phyloP scores from a whole-genome alignment of 805 yeast species.

The Teunomyces tritomae region DNA sequence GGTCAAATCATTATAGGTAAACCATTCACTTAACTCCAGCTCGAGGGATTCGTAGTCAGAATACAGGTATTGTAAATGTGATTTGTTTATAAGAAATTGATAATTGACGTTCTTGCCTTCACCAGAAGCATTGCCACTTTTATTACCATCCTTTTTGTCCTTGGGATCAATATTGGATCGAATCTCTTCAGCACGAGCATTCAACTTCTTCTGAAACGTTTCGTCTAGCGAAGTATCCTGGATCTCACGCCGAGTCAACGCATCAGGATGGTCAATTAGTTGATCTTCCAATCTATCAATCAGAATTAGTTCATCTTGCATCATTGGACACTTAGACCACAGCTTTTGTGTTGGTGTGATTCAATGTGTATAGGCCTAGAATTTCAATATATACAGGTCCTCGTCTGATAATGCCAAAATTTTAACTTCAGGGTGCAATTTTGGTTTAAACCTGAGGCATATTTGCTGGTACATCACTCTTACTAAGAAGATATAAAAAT shows the following conservation, averaged over 20 bases:
- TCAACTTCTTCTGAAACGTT: constrained; percentile 41
- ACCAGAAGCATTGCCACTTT: not conserved
- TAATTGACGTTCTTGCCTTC: not conserved
- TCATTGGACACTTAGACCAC: not conserved
- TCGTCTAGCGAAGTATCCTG: constrained; percentile 34
- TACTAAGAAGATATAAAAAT: no score
- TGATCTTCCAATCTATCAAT: constrained; percentile 48
- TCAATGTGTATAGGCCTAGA: not conserved
- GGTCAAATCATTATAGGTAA: constrained; percentile 29
- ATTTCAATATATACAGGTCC: not conserved
- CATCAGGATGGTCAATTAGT: constrained; percentile 43
- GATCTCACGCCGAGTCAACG: constrained; percentile 27
- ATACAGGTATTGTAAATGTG: constrained; percentile 29
- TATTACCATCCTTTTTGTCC: not conserved
- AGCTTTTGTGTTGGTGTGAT: not conserved
- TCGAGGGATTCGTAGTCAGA: constrained; percentile 24
- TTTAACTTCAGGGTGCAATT: no score
- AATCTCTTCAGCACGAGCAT: constrained; percentile 42
- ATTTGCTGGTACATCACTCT: no score
- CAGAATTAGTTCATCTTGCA: constrained; percentile 27
- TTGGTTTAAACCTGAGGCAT: no score
- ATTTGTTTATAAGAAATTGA: constrained; percentile 31
- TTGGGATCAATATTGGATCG: constrained; percentile 7
- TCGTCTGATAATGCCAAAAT: not conserved
- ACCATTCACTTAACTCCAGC: constrained; percentile 39